These are phyloP conservation scores for Talaromyces trachyspermus DNA, from an alignment of 495 filamentous ascomycete genomes.

Conservation along the genomic window DNA sequence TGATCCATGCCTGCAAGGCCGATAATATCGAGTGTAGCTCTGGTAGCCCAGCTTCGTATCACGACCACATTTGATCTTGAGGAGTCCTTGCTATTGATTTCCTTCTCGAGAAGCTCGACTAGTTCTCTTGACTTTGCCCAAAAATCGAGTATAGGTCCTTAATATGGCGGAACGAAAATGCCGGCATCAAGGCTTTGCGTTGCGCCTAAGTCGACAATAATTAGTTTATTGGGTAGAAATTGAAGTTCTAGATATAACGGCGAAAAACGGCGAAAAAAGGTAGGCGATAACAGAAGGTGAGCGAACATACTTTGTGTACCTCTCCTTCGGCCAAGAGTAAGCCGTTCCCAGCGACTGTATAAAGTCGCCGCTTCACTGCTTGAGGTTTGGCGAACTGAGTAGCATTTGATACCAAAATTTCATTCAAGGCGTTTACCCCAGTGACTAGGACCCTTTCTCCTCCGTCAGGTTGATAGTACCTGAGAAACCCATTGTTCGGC, in stretches of 20 bases:
- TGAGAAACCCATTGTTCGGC: slow-evolving; percentile 75
- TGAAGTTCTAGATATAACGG: no score
- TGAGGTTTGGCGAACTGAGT: slow-evolving; percentile 76
- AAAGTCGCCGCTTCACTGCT: slow-evolving; percentile 46
- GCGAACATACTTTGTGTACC: slow-evolving; percentile 60
- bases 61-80: slow-evolving; percentile 38
- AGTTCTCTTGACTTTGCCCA: slow-evolving; percentile 60
- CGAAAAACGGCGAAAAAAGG: background rate
- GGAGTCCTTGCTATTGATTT: slow-evolving; percentile 14
- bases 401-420: slow-evolving; percentile 57
- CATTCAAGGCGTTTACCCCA: slow-evolving; percentile 56
- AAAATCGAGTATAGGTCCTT: slow-evolving; percentile 77
- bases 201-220: slow-evolving; percentile 40
- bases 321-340: slow-evolving; percentile 79
- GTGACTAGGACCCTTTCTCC: slow-evolving; percentile 61
- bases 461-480: slow-evolving; percentile 60
- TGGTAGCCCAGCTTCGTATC: slow-evolving; percentile 55
- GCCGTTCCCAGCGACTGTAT: slow-evolving; percentile 64
- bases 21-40: slow-evolving; percentile 84
- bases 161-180: slow-evolving; percentile 77
- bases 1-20: slow-evolving; percentile 76
- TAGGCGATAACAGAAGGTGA: no score
- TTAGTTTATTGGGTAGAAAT: background rate
- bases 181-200: slow-evolving; percentile 72
- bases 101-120: slow-evolving; percentile 32